phyloP scores from a whole-genome alignment of 2,329 filamentous ascomycete genomes.

The Claviceps sp. region DNA sequence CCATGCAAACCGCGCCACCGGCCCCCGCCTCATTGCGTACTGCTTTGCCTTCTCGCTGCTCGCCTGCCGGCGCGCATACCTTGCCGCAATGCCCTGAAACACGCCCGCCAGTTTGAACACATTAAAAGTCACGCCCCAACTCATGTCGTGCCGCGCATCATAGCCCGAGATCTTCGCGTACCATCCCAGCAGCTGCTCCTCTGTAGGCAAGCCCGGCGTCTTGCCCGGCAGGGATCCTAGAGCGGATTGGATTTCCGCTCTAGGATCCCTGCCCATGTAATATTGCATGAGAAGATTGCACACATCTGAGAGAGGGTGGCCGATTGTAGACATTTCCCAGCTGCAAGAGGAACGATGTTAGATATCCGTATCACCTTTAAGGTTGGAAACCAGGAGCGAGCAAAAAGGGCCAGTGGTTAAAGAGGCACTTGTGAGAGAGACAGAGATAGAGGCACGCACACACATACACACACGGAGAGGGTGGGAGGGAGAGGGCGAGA shows the following conservation, averaged over 20 bases:
- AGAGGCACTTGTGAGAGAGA: too few relatives aligned
- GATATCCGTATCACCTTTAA: background rate
- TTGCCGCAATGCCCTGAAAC: constrained; percentile 80
- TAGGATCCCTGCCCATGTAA: constrained; percentile 20
- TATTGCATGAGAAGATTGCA: constrained; percentile 53
- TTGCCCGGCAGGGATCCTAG: constrained; percentile 46
- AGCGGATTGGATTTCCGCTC: constrained; percentile 15
- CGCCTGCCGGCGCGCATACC: constrained; percentile 74
- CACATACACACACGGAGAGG: background rate
- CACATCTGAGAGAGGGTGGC: constrained; percentile 87
- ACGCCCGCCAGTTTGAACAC: constrained; percentile 49
- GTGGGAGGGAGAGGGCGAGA: background rate
- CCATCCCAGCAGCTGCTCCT: constrained; percentile 27
- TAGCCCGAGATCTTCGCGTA: constrained; percentile 47
- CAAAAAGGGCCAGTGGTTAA: background rate
- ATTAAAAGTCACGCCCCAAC: constrained; percentile 49
- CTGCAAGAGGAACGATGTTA: constrained; percentile 17
- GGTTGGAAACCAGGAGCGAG: background rate
- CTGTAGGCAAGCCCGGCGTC: constrained; percentile 48
- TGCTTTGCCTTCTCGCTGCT: constrained; percentile 70
- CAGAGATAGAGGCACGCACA: too few relatives aligned
- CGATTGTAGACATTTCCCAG: constrained; percentile 97
- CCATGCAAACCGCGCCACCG: constrained; percentile 72
- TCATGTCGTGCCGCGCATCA: constrained; percentile 47
- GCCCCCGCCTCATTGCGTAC: constrained; percentile 55